Conservation (phyloP, 1,284 basidiomycete species). For the Sanghuangporus weigelae region DNA sequence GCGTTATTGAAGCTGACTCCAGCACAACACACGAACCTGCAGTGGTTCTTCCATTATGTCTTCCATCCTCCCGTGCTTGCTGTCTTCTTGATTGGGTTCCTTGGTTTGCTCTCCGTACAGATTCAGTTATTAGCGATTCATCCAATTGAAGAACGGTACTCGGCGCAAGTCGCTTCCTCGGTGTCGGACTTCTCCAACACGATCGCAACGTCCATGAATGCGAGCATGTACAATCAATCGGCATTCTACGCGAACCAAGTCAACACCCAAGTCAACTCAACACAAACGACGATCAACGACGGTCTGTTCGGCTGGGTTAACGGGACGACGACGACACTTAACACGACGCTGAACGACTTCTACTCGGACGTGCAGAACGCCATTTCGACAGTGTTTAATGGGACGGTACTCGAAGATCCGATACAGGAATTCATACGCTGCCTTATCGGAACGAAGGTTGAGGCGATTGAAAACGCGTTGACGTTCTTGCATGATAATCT, state of each 20-base stretch:
- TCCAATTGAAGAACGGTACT: constrained; percentile 63
- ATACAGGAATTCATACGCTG: constrained; percentile 88
- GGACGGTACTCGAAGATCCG: constrained; percentile 75
- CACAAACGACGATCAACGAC: constrained; percentile 77
- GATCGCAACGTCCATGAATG: constrained; percentile 76
- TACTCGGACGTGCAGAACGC: constrained; percentile 70
- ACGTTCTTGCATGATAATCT: constrained; percentile 92
- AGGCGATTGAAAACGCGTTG: constrained; percentile 80
- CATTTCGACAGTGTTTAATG: constrained; percentile 72
- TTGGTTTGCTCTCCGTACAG: constrained; percentile 86
- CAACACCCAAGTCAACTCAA: constrained; percentile 63
- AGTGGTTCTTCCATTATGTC: constrained; percentile 85
- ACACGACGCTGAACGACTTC: constrained; percentile 70
- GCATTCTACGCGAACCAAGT: constrained; percentile 68
- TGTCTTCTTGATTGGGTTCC: constrained; percentile 84
- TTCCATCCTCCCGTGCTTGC: constrained; percentile 87
- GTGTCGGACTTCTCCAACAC: constrained; percentile 62
- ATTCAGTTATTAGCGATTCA: constrained; percentile 77
- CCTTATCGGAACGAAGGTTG: constrained; percentile 85
- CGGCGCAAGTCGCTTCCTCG: constrained; percentile 51
- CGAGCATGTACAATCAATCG: constrained; percentile 76
- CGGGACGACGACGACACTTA: constrained; percentile 83
- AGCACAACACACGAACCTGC: constrained; percentile 57
- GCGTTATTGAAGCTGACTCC: constrained; percentile 46
- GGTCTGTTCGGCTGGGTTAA: constrained; percentile 94